Evolutionary conservation across 2,329 filamentous ascomycete species (phyloP), one percentile per base, ranked within the genome.

Genomic region (Phialemonium atrogriseum): DNA sequence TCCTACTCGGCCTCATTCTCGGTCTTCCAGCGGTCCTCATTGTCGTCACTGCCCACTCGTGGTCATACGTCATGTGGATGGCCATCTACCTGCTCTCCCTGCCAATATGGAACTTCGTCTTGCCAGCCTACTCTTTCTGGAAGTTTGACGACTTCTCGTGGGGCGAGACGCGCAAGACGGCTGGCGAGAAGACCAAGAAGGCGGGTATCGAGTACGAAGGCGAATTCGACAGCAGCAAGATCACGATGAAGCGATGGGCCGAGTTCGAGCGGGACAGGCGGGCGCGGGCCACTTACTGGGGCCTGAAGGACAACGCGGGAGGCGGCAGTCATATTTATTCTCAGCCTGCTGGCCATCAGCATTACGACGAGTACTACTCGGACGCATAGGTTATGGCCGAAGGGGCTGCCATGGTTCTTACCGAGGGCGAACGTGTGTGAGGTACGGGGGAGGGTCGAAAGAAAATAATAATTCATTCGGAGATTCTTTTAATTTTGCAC

Each of bases 101-200:
- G 2, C 93, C 93, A 1, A 73, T 98, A 36, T 98, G 91, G 91
- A 98, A 98, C 60, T 94, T 98, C 55, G 70, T 98, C 22, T 77
- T 98, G 7, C 91, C 91, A 0, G 76, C 77, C 7, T 98, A 98
- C 54, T 83, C 91, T 4, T 98, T 89, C 68, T 98, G 91, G 91
- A 96, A 98, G 64, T 98, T 98, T 55, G 91, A 98, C 56, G 91
- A 98, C 65, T 98, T 98, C 68, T 94, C 84, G 35, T 98, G 91
- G 91, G 91, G 91, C 50, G 93, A 98, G 42, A 98, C 91, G 34
- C 78, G 91, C 40, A 94, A 96, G 74, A 94, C 89, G 24, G 84
- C 80, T 0, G 88, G 88, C 17, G 89, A 94, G 52, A 85, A 83
- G 64, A 80, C 76, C 10, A 88, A 89, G 67, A 91, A 89, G 62